Evolutionary conservation across 2,329 filamentous ascomycete species (phyloP), one percentile per base, ranked within the genome.

Genomic region (Aquanectria penicillioides): DNA sequence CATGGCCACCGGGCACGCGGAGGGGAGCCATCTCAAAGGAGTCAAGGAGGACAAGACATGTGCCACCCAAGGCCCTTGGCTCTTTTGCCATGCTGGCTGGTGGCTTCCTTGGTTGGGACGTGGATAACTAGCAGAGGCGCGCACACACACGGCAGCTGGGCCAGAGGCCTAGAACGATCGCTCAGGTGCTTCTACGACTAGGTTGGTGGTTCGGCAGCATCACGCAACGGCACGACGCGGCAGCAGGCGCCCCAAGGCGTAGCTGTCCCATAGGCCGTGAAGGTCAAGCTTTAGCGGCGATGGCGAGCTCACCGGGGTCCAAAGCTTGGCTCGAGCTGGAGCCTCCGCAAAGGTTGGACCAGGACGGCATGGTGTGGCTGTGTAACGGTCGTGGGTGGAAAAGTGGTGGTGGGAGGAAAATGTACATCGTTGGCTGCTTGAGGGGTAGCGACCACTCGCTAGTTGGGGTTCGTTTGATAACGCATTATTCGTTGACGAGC

Each of bases 321-420:
- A n/a, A 31, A 6, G 38, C 64, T 68, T 69, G 62, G 66, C 50
- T 15, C 29, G 38, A 29, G 38, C 63, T 53, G 57, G 56, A 23
- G 40, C 20, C 23, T n/a, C 3, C 25, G 8, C 25, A 23, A 25
- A 17, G 41, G 22, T 34, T 33, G 20, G 41, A 40, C n/a, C n/a
- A 38, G 49, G 33, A 28, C 28, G 46, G 31, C 23, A 20, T 38
- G 31, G 22, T 37, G 46, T 20, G 15, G 22, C n/a, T n/a, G n/a
- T n/a, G n/a, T n/a, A n/a, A n/a, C n/a, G n/a, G n/a, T n/a, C n/a
- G n/a, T n/a, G n/a, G n/a, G n/a, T n/a, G n/a, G n/a, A n/a, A n/a
- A n/a, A n/a, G n/a, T n/a, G n/a, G n/a, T n/a, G n/a, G n/a, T n/a
- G n/a, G n/a, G n/a, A n/a, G n/a, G n/a, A n/a, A n/a, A n/a, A n/a